These are phyloP conservation scores for Flaveria trinervia DNA, from an alignment of 129 eudicot genomes.

Conservation along the genomic window DNA sequence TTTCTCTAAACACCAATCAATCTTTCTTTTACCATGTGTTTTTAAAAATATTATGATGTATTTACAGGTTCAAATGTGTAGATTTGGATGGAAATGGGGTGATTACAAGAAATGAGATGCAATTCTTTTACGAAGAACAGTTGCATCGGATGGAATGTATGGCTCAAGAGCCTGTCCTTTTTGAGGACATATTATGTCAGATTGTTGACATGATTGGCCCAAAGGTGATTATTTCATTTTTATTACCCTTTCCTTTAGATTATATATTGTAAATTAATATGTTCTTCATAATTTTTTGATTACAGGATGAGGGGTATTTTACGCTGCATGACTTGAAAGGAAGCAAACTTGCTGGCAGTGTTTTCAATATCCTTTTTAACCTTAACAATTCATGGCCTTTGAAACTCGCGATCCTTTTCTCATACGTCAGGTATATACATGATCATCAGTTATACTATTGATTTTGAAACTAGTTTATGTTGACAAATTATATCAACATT, in stretches of 20 bases:
- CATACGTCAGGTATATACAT: slow-evolving; percentile 74
- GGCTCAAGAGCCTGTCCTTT: slow-evolving; percentile 98
- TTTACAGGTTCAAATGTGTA: slow-evolving; percentile 90
- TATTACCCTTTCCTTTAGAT: not conserved
- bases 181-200: slow-evolving; percentile 97
- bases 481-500: not conserved
- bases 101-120: slow-evolving; percentile 92
- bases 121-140: slow-evolving; percentile 95
- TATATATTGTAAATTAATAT: not conserved
- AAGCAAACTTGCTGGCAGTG: slow-evolving; percentile 82
- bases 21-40: not conserved
- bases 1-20: too few species aligned
- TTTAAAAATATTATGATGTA: not conserved
- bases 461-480: not conserved
- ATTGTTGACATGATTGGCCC: slow-evolving; percentile 97
- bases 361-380: slow-evolving; percentile 92
- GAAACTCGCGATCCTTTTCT: slow-evolving; percentile 98
- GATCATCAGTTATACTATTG: not conserved
- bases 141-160: slow-evolving; percentile 99
- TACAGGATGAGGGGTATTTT: slow-evolving; percentile 74
- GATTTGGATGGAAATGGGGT: slow-evolving; percentile 96
- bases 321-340: slow-evolving; percentile 83
- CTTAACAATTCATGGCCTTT: slow-evolving; percentile 95
- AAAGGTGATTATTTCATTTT: slow-evolving; percentile 48
- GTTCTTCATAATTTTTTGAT: not conserved